phyloP scores from a whole-genome alignment of 2,329 filamentous ascomycete species.

The Exophiala phaeomuriformis region DNA sequence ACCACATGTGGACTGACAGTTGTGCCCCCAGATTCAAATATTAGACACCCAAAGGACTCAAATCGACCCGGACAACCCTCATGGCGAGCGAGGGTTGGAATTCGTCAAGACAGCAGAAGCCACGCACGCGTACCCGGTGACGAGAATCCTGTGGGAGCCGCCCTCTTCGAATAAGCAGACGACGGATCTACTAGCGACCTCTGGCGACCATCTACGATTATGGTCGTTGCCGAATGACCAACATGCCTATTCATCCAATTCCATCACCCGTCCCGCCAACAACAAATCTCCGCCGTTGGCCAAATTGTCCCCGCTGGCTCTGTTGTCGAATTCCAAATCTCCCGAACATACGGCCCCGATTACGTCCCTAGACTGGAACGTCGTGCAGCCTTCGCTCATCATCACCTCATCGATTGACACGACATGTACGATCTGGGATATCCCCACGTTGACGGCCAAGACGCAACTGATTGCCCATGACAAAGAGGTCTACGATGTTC shows the following conservation, averaged over 20 bases:
- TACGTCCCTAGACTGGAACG: conserved; percentile 97
- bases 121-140: conserved; percentile 95
- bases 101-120: conserved; percentile 93
- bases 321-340: conserved; percentile 96
- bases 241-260: conserved; percentile 52
- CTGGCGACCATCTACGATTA: conserved; percentile 83
- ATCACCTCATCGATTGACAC: conserved; percentile 99
- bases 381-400: conserved; percentile 89
- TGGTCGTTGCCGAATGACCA: conserved; percentile 71
- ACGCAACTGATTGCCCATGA: conserved; percentile 97
- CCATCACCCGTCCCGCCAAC: conserved; percentile 57
- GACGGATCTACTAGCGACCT: conserved; percentile 89
- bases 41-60: conserved; percentile 77
- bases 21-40: conserved; percentile 75
- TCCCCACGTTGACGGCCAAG: conserved; percentile 93
- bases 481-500: conserved; percentile 95
- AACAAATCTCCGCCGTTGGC: conserved; percentile 55
- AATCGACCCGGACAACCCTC: conserved; percentile 59
- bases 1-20: conserved; percentile 5
- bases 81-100: conserved; percentile 71
- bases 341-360: conserved; percentile 95
- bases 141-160: conserved; percentile 89
- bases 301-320: conserved; percentile 84
- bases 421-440: conserved; percentile 99
- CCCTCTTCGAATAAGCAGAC: conserved; percentile 91